Base-by-base conservation (phyloP, 140 eudicot genomes). In the Stevia rebaudiana region DNA sequence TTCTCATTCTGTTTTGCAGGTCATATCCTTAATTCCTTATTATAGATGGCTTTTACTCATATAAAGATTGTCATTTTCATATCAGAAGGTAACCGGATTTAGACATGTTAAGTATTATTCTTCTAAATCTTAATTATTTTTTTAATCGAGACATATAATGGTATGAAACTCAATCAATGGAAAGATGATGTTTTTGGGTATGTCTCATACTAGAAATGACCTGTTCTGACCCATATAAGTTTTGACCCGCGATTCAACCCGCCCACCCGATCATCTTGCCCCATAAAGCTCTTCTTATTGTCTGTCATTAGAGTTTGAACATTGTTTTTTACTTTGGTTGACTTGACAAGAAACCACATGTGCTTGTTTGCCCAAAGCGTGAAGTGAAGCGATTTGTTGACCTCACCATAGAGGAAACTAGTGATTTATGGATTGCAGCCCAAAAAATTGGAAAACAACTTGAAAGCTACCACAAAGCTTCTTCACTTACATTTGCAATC, bases 301-400 rank as follows among this genome's bases (percentile, higher is more conserved):
- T 2, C 17, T 3, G 11, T 46, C 52, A 6, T 15, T 6, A 15
- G 52, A 46, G 11, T 50, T 18, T 0, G 60, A 47, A 8, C 8
- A 5, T 12, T 58, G 57, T 13, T 28, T 57, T 36, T 71, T n/a
- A n/a, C 13, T 73, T 71, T 84, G 83, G 77, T 69, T 71, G 54
- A 68, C 98, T 87, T 91, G 79, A 91, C 98, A 21, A 72, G 1
- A n/a, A 47, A 23, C 36, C 80, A 87, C 94, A 91, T 61, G 98
- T 91, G 63, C 98, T 91, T 75, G 89, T 87, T 28, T 84, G 91
- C 80, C 98, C 98, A 61, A 87, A 72, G 76, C 98, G 95, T 71
- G 98, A 82, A 69, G 95, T 91, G 60, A 87, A 84, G 74, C 95
- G 98, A 23, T 87, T 91, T 73, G 50, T 63, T 64, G 98, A 91